A percentile compares a stretch with the other conserved stretches of the same genome.
These are phyloP conservation scores for Suillus decipiens DNA, from an alignment of 768 basidiomycete species.

Conservation along the genomic window DNA sequence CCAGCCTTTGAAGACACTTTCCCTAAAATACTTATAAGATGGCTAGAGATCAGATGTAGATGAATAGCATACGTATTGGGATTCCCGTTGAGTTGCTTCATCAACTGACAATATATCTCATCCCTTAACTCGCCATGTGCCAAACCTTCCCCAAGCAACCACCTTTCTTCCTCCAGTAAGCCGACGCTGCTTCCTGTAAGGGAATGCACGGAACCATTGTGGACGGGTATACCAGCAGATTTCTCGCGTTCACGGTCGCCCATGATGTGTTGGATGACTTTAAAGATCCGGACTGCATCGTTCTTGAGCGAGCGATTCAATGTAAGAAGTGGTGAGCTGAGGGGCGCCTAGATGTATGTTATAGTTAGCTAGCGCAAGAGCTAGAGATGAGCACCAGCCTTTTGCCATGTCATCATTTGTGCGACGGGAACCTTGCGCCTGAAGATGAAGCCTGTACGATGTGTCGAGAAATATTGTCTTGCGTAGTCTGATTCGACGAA, in stretches of 20 bases:
- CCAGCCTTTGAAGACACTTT: constrained; percentile 90
- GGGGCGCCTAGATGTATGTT: constrained; percentile 45
- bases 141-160: constrained; percentile 81
- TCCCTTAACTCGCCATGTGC: constrained; percentile 83
- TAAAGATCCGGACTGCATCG: constrained; percentile 85
- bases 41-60: background rate
- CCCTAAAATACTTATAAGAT: constrained; percentile 42
- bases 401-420: constrained; percentile 93
- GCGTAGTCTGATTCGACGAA: constrained; percentile 89
- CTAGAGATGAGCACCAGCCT: constrained; percentile 40
- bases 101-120: constrained; percentile 90
- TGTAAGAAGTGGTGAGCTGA: constrained; percentile 74
- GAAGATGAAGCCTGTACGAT: constrained; percentile 88
- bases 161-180: constrained; percentile 82
- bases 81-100: constrained; percentile 89
- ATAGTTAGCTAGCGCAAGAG: background rate
- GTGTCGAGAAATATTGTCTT: constrained; percentile 84
- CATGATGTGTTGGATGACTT: constrained; percentile 90
- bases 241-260: constrained; percentile 83
- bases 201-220: constrained; percentile 45
- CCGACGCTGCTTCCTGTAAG: constrained; percentile 45
- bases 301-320: constrained; percentile 65
- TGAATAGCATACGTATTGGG: constrained; percentile 63
- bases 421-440: constrained; percentile 77
- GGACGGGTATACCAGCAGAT: constrained; percentile 47